phyloP scores from a whole-genome alignment of 73 alveolate species.

The Tetrahymena thermophila region DNA sequence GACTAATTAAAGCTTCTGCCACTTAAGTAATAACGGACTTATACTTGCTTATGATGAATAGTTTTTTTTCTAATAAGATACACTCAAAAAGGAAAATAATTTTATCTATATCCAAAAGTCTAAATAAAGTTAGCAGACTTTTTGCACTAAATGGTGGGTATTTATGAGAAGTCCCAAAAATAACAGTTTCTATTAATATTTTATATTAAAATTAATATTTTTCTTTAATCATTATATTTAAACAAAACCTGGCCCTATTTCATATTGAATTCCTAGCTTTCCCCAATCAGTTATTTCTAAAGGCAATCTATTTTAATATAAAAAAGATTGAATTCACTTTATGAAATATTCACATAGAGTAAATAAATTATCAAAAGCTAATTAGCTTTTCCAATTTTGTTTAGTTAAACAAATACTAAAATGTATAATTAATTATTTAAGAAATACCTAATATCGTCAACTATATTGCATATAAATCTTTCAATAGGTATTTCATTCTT shows the following conservation, averaged over 20 bases:
- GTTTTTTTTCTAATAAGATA: slow-evolving; percentile 20
- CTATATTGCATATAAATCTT: slow-evolving; percentile 28
- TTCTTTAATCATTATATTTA: background rate
- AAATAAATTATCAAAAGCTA: background rate
- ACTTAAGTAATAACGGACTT: background rate
- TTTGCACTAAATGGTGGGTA: slow-evolving; percentile 14
- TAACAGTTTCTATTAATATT: background rate
- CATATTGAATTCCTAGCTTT: background rate
- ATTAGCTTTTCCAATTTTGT: no score
- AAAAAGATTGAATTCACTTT: background rate
- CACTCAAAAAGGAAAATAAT: slow-evolving; percentile 11
- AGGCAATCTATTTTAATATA: background rate
- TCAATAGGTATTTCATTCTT: slow-evolving; percentile 24
- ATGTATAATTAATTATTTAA: background rate
- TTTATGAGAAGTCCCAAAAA: background rate
- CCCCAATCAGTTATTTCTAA: background rate
- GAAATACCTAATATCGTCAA: slow-evolving; percentile 15
- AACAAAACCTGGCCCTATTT: background rate
- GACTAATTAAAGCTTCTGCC: slow-evolving; percentile 20
- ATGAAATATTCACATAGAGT: background rate
- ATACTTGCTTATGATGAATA: background rate
- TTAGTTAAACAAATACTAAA: background rate
- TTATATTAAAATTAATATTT: background rate
- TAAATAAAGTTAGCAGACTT: slow-evolving; percentile 17
- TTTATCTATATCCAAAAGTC: slow-evolving; percentile 8